Evolutionary conservation across 192 early-diverging fungal genomes (phyloP), one percentile per base, ranked within the genome.

Genomic region (Backusella luteola): DNA sequence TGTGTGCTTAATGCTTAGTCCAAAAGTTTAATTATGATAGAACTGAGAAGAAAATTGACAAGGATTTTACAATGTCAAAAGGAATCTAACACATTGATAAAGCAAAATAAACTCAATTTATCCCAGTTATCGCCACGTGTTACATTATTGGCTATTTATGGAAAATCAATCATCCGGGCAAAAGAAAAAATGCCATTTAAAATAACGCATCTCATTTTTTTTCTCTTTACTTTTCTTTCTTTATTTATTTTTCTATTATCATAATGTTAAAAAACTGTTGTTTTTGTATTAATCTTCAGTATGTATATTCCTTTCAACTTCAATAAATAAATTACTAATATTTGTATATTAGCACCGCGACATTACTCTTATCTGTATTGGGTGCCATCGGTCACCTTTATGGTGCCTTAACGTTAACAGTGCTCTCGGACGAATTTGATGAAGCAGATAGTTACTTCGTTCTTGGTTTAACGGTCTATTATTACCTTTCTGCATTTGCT

Each of bases 251-350:
- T 29, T 73, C 15, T 42, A 66, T 73, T 53, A 68, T 2, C 14
- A 75, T 75, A 69, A 67, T 68, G 68, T 38, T 77, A 42, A 75
- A 75, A 8, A 69, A 75, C 21, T 79, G 78, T 21, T 79, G 78
- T 46, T 79, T 79, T 32, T 79, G 78, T 71, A 71, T 79, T 71
- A 70, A 67, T 53, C 69, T 79, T 42, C 74, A 73, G 78, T 79
- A 79, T 71, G 68, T 9, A 34, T 17, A 38, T 32, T 32, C 3
- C 14, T 21, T 17, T 32, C n/a, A 69, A 21, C 7, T 21, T n/a
- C 5, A 36, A 36, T 21, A 63, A 8, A 4, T 15, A 32, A 63
- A 6, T 59, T 49, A n/a, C 5, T 70, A 36, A 34, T 52, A 49
- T 17, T 32, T 4, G 29, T 73, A 0, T 4, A 39, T 6, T 79